Conservation (phyloP, 2,329 filamentous ascomycete species). For the Stachybotrys chartarum region DNA sequence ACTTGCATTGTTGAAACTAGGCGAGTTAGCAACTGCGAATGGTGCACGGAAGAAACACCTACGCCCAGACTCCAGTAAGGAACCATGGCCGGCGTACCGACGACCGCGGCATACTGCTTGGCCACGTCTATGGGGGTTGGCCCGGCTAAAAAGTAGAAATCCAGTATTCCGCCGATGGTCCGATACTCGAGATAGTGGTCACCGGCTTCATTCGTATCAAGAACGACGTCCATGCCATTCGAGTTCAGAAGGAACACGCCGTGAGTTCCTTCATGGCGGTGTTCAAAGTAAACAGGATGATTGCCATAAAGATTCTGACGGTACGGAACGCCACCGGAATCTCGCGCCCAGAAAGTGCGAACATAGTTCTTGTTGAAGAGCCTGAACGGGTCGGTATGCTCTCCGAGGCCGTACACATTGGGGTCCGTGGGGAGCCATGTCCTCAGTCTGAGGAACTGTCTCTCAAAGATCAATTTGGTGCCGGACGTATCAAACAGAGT, state of each 20-base stretch:
- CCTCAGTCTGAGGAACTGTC: slow-evolving; percentile 63
- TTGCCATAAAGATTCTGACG: slow-evolving; percentile 59
- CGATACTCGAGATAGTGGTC: slow-evolving; percentile 66
- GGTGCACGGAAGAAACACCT: neutral
- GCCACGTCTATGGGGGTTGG: slow-evolving; percentile 49
- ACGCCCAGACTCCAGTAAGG: slow-evolving; percentile 54
- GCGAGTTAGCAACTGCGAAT: neutral
- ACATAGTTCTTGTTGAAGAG: slow-evolving; percentile 57
- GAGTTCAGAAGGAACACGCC: slow-evolving; percentile 63
- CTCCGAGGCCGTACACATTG: slow-evolving; percentile 68
- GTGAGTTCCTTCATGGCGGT: slow-evolving; percentile 50
- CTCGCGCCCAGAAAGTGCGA: neutral
- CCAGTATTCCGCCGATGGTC: slow-evolving; percentile 65
- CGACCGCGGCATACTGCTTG: slow-evolving; percentile 48
- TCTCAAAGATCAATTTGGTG: slow-evolving; percentile 60
- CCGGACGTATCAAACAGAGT: slow-evolving; percentile 61
- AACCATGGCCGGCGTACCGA: slow-evolving; percentile 50
- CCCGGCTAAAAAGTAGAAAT: slow-evolving; percentile 58
- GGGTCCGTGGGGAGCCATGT: slow-evolving; percentile 60
- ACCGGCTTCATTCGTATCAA: slow-evolving; percentile 45
- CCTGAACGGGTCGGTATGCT: slow-evolving; percentile 61
- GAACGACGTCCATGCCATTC: slow-evolving; percentile 68
- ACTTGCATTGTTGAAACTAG: slow-evolving; percentile 50
- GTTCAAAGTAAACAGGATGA: slow-evolving; percentile 67
- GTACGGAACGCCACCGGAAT: neutral